Evolutionary conservation across 2,329 filamentous ascomycete species (phyloP), one percentile per base, ranked within the genome.

Genomic region (Curvularia eragrostidis): DNA sequence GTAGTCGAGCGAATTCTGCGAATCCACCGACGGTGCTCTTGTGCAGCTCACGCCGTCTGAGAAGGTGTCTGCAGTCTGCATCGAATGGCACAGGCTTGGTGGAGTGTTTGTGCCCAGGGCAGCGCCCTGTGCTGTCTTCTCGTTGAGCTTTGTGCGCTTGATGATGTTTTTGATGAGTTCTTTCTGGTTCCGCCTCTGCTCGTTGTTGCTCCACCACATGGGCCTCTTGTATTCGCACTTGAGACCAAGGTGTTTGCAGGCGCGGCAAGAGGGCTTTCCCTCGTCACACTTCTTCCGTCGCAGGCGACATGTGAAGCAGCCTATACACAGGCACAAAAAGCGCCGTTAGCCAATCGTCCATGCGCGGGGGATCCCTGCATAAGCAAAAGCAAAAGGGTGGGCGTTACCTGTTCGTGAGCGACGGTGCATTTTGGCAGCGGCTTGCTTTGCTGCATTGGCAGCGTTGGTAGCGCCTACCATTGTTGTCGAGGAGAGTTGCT

Each of bases 81-180:
- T 82, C 18, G 91, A 95, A 78, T 93, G 90, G 70, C 90, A 91
- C 54, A 95, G 84, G 65, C 89, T 88, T 63, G 91, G 91, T 64
- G 91, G 91, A 54, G 91, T 91, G 77, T 85, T 83, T 62, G 76
- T 77, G 72, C 78, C 79, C 61, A 81, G 77, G 42, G 75, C 69
- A 67, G 80, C 77, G 64, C 78, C 74, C 50, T 84, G 79, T 51
- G 87, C 84, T 51, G 86, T 83, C 86, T 97, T 97, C 80, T 97
- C 94, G 24, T 89, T 88, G 67, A 96, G 84, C 85, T 98, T 98
- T 75, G 95, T 98, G 75, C 89, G 87, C 87, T 97, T 97, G 83
- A 99, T 98, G 78, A 94, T 91, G 79, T 90, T 89, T 85, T 99
- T 99, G 84, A 99, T 96, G 67, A 89, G 82, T 75, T 98, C 95